phyloP scores from a whole-genome alignment of 208 protist genomes.

The Naegleria gruberi region DNA sequence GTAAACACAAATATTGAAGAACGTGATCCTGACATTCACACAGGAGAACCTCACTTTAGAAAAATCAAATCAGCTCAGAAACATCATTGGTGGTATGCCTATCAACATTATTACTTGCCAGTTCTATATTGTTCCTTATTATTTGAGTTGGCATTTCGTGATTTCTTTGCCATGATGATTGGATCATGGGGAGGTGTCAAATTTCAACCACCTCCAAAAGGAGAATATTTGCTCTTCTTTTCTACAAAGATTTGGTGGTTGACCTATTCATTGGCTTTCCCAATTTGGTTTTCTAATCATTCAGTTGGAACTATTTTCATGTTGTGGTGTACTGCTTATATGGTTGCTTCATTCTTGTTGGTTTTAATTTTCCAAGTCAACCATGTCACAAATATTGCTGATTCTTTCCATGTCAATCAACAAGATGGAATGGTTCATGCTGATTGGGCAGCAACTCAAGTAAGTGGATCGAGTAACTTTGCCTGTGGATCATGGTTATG shows the following conservation, averaged over 20 bases:
- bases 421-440: not conserved
- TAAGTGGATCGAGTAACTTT: constrained; percentile 5
- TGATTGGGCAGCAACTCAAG: constrained; percentile 21
- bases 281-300: not conserved
- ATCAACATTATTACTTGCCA: constrained; percentile 24
- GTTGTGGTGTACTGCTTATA: not conserved
- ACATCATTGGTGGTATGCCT: not conserved
- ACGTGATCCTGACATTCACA: constrained; percentile 26
- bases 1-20: constrained; percentile 12
- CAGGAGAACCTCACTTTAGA: constrained; percentile 24
- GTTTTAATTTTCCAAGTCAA: constrained; percentile 26
- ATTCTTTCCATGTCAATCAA: not conserved
- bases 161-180: not conserved
- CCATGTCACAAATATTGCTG: not conserved
- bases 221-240: not conserved
- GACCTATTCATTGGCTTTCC: not conserved
- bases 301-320: too few relatives aligned
- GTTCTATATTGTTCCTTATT: not conserved
- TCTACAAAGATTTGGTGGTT: not conserved
- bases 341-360: not conserved
- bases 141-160: constrained; percentile 2
- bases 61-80: constrained; percentile 11
- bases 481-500: constrained; percentile 10
- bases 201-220: constrained; percentile 4
- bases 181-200: not conserved